These are phyloP conservation scores for Talaromyces liani DNA, from an alignment of 495 filamentous ascomycete genomes.

Conservation along the genomic window DNA sequence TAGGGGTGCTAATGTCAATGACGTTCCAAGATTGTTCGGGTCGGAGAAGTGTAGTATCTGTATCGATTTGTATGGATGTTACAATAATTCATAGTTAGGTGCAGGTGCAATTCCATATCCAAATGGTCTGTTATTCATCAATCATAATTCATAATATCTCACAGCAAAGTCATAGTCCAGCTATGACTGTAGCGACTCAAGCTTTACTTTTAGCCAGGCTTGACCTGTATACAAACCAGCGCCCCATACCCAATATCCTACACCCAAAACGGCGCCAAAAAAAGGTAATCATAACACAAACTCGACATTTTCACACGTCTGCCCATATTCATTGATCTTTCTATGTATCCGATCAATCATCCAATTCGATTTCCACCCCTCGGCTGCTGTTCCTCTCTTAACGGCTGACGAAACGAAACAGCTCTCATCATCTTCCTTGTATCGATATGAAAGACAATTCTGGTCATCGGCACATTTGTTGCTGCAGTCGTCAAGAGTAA, in stretches of 20 bases:
- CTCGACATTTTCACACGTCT: background rate
- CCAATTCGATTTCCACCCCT: slow-evolving; percentile 27
- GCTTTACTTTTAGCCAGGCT: too few relatives aligned
- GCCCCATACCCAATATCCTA: background rate
- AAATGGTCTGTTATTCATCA: background rate
- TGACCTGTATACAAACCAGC: background rate
- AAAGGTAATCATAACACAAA: background rate
- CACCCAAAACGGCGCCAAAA: background rate
- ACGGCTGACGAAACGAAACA: slow-evolving; percentile 28
- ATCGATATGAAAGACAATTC: slow-evolving; percentile 32
- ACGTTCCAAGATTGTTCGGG: background rate
- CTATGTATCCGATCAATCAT: slow-evolving; percentile 19
- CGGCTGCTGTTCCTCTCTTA: slow-evolving; percentile 20
- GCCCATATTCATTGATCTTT: background rate
- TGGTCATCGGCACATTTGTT: slow-evolving; percentile 26
- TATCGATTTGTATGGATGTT: background rate
- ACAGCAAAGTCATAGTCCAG: background rate
- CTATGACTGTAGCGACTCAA: background rate
- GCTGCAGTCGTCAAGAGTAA: slow-evolving; percentile 26
- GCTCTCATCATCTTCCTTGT: background rate
- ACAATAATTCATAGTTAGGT: background rate
- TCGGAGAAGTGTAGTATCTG: too few relatives aligned
- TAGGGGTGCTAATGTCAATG: background rate
- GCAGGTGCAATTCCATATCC: background rate
- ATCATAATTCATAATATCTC: background rate